phyloP scores from a whole-genome alignment of 2,329 filamentous ascomycete species.

The Seiridium unicorne region DNA sequence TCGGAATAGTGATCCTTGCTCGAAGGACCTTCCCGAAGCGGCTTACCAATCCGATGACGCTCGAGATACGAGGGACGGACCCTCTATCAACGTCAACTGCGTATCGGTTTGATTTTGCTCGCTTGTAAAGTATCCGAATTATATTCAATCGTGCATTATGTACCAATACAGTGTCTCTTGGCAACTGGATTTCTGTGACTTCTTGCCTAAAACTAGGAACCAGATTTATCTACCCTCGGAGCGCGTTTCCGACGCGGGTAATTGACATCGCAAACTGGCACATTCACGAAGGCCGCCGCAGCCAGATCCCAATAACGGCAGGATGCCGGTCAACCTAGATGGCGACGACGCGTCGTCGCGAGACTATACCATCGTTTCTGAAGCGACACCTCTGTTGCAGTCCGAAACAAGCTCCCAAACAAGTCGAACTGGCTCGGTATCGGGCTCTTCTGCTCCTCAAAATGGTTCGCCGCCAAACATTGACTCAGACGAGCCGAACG shows the following conservation, averaged over 20 bases:
- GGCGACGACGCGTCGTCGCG: slow-evolving; percentile 13
- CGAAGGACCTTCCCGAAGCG: slow-evolving; percentile 1
- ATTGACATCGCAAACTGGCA: neutral
- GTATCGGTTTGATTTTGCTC: too few relatives aligned
- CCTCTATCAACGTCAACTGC: neutral
- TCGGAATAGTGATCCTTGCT: neutral
- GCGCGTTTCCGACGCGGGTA: too few relatives aligned
- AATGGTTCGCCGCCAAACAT: slow-evolving; percentile 8
- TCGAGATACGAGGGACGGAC: neutral
- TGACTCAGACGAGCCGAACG: slow-evolving; percentile 19
- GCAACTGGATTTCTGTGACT: too few relatives aligned
- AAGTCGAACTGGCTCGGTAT: slow-evolving; percentile 9
- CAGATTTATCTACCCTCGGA: too few relatives aligned
- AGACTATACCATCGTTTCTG: slow-evolving; percentile 15
- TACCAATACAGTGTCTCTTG: too few relatives aligned
- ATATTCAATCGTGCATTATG: too few relatives aligned
- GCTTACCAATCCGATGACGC: slow-evolving; percentile 9
- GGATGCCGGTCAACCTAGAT: slow-evolving; percentile 2
- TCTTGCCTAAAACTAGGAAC: too few relatives aligned
- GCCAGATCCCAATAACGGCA: neutral
- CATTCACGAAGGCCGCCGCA: neutral
- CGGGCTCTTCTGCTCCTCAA: neutral
- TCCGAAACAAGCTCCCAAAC: slow-evolving; percentile 16
- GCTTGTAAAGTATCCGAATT: too few relatives aligned
- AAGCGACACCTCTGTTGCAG: slow-evolving; percentile 25